Evolutionary conservation across 331 rosid species (phyloP).

Genomic region (Phaseolus coccineus): DNA sequence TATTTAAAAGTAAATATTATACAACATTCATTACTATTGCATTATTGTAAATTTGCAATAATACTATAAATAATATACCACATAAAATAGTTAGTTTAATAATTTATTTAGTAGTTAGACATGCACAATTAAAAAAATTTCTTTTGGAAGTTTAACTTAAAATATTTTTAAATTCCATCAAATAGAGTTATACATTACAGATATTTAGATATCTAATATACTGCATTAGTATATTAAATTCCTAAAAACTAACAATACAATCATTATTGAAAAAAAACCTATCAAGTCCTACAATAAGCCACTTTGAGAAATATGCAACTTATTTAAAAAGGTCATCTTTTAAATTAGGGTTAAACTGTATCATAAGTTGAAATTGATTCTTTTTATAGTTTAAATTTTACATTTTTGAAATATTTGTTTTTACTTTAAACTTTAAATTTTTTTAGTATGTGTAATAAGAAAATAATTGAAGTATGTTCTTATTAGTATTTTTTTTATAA

Average conservation of each 20-base stretch:
- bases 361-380: no score
- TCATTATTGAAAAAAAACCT: background rate
- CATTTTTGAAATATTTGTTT: no score
- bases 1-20: background rate
- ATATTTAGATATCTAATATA: constrained; percentile 23
- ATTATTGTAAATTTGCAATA: no score
- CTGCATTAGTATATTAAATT: constrained; percentile 1
- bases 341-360: background rate
- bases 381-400: no score
- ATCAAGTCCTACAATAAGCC: background rate
- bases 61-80: background rate
- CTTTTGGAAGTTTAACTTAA: background rate
- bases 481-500: no score
- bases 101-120: background rate
- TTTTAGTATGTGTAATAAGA: no score
- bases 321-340: background rate
- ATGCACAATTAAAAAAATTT: background rate
- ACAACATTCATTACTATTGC: background rate
- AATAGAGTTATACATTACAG: background rate
- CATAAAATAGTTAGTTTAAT: background rate
- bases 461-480: no score
- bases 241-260: background rate
- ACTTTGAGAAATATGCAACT: background rate
- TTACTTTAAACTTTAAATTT: no score
- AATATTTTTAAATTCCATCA: constrained; percentile 4